phyloP scores from a whole-genome alignment of 495 filamentous ascomycete species.

The Cairneyella variabilis region DNA sequence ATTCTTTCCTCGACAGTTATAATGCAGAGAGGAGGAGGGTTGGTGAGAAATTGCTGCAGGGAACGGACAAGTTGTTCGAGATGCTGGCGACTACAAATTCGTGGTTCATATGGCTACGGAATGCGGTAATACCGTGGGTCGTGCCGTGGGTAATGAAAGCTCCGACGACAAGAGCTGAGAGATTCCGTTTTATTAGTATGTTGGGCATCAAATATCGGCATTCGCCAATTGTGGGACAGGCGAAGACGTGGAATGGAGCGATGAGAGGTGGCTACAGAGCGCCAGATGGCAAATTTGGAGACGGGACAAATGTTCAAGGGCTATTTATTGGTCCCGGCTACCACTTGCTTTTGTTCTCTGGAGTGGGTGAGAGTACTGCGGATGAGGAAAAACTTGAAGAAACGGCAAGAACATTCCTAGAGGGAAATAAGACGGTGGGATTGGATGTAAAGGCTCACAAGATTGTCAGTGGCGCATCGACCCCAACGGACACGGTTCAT shows the following conservation, averaged over 20 bases:
- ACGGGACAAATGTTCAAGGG: constrained; percentile 27
- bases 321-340: constrained; percentile 24
- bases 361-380: constrained; percentile 7
- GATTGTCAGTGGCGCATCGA: not conserved
- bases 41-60: constrained; percentile 29
- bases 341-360: constrained; percentile 36
- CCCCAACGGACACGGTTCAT: constrained; percentile 8
- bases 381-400: constrained; percentile 16
- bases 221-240: constrained; percentile 30
- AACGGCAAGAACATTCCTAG: constrained; percentile 1
- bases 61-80: constrained; percentile 33
- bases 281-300: constrained; percentile 23
- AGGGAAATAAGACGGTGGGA: not conserved
- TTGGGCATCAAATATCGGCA: constrained; percentile 36
- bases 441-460: constrained; percentile 6
- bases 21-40: constrained; percentile 26
- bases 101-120: constrained; percentile 29
- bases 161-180: constrained; percentile 9
- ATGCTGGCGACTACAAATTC: constrained; percentile 32
- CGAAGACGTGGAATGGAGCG: constrained; percentile 22
- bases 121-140: constrained; percentile 31
- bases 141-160: constrained; percentile 31
- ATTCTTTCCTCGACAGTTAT: constrained; percentile 29
- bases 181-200: constrained; percentile 35
- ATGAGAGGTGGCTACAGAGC: constrained; percentile 33